These are phyloP conservation scores for Globisporangium irregulare DNA, from an alignment of 352 stramenopile species.

Conservation along the genomic window DNA sequence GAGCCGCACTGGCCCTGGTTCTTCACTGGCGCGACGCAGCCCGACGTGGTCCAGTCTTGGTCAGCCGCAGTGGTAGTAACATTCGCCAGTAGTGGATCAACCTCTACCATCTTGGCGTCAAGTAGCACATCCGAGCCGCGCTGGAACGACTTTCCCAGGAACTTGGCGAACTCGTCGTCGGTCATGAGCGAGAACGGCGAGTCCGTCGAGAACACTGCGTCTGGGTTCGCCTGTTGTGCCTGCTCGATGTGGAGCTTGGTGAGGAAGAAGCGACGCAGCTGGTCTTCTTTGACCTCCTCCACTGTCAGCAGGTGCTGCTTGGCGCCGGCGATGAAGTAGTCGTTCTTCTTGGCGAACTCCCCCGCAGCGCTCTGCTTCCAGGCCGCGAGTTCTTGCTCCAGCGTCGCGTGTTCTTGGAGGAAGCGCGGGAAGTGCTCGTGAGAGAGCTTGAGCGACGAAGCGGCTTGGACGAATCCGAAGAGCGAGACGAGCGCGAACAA, in stretches of 20 bases:
- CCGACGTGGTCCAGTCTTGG: constrained; percentile 62
- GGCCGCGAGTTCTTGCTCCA: constrained; percentile 36
- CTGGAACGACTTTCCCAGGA: constrained; percentile 43
- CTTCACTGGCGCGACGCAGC: constrained; percentile 80
- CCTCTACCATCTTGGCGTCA: constrained; percentile 2
- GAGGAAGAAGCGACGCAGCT: constrained; percentile 58
- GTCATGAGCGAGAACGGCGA: constrained; percentile 75
- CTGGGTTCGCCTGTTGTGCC: constrained; percentile 46
- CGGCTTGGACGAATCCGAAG: constrained; percentile 14
- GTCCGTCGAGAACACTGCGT: constrained; percentile 61
- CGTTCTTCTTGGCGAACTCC: constrained; percentile 43
- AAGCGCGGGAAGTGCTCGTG: constrained; percentile 39
- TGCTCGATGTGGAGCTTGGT: constrained; percentile 59
- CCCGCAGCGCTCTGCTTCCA: constrained; percentile 58
- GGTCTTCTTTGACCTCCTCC: constrained; percentile 28
- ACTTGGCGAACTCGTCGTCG: constrained; percentile 58
- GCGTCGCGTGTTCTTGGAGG: constrained; percentile 34
- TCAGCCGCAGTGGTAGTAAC: constrained; percentile 16
- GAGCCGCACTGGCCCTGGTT: constrained; percentile 96
- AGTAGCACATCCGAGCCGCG: constrained; percentile 12
- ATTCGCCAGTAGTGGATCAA: constrained; percentile 8
- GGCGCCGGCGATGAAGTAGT: constrained; percentile 26
- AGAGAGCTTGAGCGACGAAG: constrained; percentile 22
- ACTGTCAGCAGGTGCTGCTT: constrained; percentile 13
- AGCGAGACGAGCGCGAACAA: constrained; percentile 28